A percentile compares a stretch with the other conserved stretches of the same genome.
Conservation (phyloP, 306 rosid species). For the Elaeagnus macrophylla region DNA sequence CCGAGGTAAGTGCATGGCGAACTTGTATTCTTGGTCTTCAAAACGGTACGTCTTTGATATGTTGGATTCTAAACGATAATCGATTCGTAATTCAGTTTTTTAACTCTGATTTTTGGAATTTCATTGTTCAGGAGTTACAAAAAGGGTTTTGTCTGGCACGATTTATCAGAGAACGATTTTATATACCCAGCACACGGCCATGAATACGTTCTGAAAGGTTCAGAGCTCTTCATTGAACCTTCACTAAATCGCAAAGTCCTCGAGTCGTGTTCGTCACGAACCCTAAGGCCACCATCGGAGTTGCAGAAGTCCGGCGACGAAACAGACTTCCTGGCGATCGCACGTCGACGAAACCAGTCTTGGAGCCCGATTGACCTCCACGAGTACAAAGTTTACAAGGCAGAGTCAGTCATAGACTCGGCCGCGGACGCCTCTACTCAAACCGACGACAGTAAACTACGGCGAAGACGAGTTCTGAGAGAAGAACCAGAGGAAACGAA, state of each 20-base stretch:
- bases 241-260: conserved; percentile 14
- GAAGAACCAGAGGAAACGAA: conserved; percentile 25
- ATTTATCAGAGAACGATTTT: conserved; percentile 79
- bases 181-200: conserved; percentile 80
- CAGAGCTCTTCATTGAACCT: conserved; percentile 58
- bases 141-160: conserved; percentile 94
- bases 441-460: conserved; percentile 76
- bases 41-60: conserved; percentile 74
- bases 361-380: conserved; percentile 77
- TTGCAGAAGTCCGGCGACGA: conserved; percentile 34
- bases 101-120: no score
- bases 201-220: conserved; percentile 89
- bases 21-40: conserved; percentile 81
- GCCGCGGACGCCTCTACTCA: conserved; percentile 90
- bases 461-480: conserved; percentile 43
- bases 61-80: no score
- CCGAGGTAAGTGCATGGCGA: conserved; percentile 75
- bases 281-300: conserved; percentile 47
- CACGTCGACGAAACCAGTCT: conserved; percentile 71
- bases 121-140: conserved; percentile 80
- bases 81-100: neutral
- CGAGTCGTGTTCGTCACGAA: conserved; percentile 42
- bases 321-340: conserved; percentile 40
- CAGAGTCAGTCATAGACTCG: conserved; percentile 64
- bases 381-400: conserved; percentile 84